These are phyloP conservation scores for Russula sp. DNA, from an alignment of 768 basidiomycete genomes.

Conservation along the genomic window DNA sequence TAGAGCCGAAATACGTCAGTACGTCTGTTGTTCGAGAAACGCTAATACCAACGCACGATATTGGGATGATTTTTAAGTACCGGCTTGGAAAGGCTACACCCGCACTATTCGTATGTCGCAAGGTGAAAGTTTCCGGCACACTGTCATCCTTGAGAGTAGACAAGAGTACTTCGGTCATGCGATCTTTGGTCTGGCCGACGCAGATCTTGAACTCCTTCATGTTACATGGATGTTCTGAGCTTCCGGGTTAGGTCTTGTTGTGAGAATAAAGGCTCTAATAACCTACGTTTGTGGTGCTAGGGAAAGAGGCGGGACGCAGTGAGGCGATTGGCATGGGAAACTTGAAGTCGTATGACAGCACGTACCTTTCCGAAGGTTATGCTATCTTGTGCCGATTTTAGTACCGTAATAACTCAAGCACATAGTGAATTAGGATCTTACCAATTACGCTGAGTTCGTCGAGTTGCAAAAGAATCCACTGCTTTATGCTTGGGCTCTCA, in stretches of 20 bases:
- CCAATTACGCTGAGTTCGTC: constrained; percentile 62
- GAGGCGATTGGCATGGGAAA: not conserved
- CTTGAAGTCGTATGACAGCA: constrained; percentile 24
- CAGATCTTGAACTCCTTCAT: constrained; percentile 80
- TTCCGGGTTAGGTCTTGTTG: constrained; percentile 18
- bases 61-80: constrained; percentile 71
- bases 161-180: constrained; percentile 66
- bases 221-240: constrained; percentile 76
- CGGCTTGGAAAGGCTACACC: constrained; percentile 61
- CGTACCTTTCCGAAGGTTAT: constrained; percentile 80
- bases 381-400: constrained; percentile 44
- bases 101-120: constrained; percentile 53
- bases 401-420: not conserved
- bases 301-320: constrained; percentile 3
- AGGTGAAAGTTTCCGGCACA: constrained; percentile 58
- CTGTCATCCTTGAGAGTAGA: constrained; percentile 63
- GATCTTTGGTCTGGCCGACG: constrained; percentile 60
- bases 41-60: constrained; percentile 54
- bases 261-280: constrained; percentile 9
- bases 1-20: not conserved
- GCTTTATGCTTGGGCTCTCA: constrained; percentile 52
- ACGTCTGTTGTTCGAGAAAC: not conserved
- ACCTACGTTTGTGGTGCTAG: constrained; percentile 40
- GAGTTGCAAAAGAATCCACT: constrained; percentile 70
- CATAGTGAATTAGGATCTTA: constrained; percentile 51